Conservation (phyloP, 2,329 filamentous ascomycete genomes). For the Trichoderma atroviride region DNA sequence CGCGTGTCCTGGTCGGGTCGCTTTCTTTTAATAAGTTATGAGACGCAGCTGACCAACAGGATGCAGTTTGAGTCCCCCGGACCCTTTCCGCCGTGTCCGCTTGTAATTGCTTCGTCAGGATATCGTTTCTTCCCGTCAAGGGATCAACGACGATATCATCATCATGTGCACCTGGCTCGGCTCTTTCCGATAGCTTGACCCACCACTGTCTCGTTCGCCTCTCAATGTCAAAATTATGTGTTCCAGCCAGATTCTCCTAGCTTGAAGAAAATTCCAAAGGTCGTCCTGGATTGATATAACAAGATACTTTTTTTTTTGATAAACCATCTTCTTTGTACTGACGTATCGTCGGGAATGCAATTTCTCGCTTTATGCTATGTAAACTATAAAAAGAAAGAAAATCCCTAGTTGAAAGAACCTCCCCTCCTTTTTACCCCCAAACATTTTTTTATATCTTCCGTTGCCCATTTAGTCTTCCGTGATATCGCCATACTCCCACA, state of each 20-base stretch:
- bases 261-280: background rate
- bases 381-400: background rate
- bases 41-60: slow-evolving; percentile 4
- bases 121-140: background rate
- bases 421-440: background rate
- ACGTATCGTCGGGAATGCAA: background rate
- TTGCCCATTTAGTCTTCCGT: slow-evolving; percentile 72
- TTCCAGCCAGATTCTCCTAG: background rate
- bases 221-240: background rate
- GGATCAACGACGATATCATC: background rate
- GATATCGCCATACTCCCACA: slow-evolving; percentile 98
- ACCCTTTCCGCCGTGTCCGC: background rate
- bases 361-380: slow-evolving; percentile 6
- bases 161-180: background rate
- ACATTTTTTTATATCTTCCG: slow-evolving; percentile 19
- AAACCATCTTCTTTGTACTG: background rate
- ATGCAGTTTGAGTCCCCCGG: background rate
- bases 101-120: background rate
- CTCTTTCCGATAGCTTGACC: background rate
- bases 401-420: background rate
- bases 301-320: background rate
- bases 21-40: background rate
- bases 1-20: background rate
- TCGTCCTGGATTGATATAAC: background rate
- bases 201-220: background rate